Base-by-base conservation (phyloP, 805 yeast genomes). In the Martiniozyma abietophila region DNA sequence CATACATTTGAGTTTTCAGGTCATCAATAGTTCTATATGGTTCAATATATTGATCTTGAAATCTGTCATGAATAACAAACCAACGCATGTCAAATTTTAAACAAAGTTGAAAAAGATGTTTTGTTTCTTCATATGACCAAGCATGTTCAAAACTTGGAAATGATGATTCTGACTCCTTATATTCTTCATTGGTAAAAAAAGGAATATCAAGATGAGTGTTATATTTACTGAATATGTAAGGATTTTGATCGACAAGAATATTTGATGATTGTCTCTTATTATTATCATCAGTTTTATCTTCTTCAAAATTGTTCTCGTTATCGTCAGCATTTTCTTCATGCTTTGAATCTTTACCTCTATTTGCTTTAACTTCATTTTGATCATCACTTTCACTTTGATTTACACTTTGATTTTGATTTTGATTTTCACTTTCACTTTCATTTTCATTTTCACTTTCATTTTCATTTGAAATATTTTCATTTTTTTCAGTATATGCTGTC, bases 61-160 rank as follows among this genome's bases (percentile, higher is more conserved):
- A 80, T 31, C 85, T 56, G 48, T 80, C 92, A 38, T 61, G 62
- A 9, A 80, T 67, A 2, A 78, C 75, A 3, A 71, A 66, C 89
- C 92, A 80, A 40, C 82, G 64, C 46, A 81, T 62, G 47, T 80
- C 88, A 40, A 51, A 73, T 10, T 54, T 59, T 6, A 47, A 45
- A 49, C 81, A 82, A 12, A 83, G 59, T 2, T 76, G 80, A 54
- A 89, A 86, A n/a, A 92, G 59, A 42, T 81, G 76, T 25, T 62
- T 61, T 0, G 95, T 83, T 54, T 92, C 96, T 31, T 76, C 78
- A 43, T 67, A 81, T 3, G 71, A 59, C 95, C 96, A 86, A 4
- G 31, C 15, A 20, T 32, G 32, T 18, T 25, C 25, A 2, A 21
- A 14, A 27, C n/a, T 17, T 4, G 31, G 34, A 4, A 27, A 19